Percentiles rank a stretch among this genome's conserved stretches.
phyloP scores from a whole-genome alignment of 441 rosid genomes.

The Sinapis alba region DNA sequence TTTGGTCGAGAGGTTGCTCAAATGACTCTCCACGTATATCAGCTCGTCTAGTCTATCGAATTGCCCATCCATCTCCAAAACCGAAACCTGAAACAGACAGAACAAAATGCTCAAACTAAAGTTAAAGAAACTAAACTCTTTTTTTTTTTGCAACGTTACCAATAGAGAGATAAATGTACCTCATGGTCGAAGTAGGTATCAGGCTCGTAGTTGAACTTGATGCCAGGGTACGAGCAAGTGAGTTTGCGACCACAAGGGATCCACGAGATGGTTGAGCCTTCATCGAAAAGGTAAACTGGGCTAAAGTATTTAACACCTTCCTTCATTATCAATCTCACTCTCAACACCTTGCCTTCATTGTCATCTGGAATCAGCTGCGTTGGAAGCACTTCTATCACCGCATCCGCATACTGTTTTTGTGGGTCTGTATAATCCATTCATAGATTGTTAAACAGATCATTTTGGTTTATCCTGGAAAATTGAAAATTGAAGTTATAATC shows the following conservation, averaged over 20 bases:
- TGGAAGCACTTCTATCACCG: conserved; percentile 93
- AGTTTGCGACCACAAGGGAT: conserved; percentile 99
- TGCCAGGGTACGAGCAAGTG: conserved; percentile 97
- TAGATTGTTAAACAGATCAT: neutral
- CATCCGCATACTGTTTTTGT: conserved; percentile 96
- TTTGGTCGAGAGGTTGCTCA: conserved; percentile 92
- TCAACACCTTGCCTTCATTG: conserved; percentile 87
- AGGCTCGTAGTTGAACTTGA: conserved; percentile 83
- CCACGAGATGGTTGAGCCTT: conserved; percentile 93
- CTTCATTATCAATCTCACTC: conserved; percentile 94
- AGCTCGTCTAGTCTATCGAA: conserved; percentile 95
- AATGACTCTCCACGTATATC: conserved; percentile 91
- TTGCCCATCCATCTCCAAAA: conserved; percentile 96
- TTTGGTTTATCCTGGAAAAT: neutral
- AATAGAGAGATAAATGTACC: conserved; percentile 5
- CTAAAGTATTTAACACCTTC: conserved; percentile 87
- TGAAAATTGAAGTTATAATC: neutral
- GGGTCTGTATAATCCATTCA: conserved; percentile 60
- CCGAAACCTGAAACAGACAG: conserved; percentile 59
- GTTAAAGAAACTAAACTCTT: neutral
- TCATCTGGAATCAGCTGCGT: conserved; percentile 88
- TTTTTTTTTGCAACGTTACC: neutral
- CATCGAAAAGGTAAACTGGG: conserved; percentile 95
- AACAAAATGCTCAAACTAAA: neutral
- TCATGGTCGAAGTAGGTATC: conserved; percentile 65